A percentile compares a stretch with the other conserved stretches of the same genome.
Conservation (phyloP, 2,329 filamentous ascomycete species). For the Diplodia sapinea region DNA sequence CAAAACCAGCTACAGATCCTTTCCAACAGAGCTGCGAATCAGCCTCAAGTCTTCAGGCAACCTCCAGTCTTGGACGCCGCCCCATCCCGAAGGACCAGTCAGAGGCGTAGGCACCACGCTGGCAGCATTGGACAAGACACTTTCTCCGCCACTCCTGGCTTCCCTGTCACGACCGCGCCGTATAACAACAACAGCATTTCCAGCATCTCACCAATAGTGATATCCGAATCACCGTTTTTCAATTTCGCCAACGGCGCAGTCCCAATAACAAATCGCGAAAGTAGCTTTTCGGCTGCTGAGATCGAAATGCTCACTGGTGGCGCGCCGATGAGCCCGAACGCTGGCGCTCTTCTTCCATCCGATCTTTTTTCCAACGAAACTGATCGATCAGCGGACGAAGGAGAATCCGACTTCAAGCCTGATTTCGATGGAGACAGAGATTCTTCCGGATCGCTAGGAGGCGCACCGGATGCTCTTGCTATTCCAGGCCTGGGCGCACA, state of each 20-base stretch:
- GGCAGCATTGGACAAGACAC: conserved; percentile 38
- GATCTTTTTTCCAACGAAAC: conserved; percentile 69
- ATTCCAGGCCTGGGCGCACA: conserved; percentile 51
- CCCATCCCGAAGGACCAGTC: conserved; percentile 49
- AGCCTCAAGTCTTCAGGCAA: conserved; percentile 41
- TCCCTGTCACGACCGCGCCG: conserved; percentile 40
- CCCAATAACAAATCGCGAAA: conserved; percentile 38
- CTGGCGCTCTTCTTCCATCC: conserved; percentile 74
- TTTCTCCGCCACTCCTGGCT: conserved; percentile 48
- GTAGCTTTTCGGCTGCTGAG: conserved; percentile 61
- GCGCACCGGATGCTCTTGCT: conserved; percentile 42
- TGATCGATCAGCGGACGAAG: conserved; percentile 46
- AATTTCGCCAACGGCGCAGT: conserved; percentile 66
- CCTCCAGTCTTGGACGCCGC: conserved; percentile 40
- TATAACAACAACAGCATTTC: conserved; percentile 54
- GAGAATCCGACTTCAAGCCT: conserved; percentile 38
- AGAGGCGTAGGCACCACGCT: conserved; percentile 44
- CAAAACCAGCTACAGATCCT: conserved; percentile 50
- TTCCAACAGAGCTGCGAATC: conserved; percentile 47
- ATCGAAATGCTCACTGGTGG: conserved; percentile 65
- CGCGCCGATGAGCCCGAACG: conserved; percentile 78
- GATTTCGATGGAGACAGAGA: conserved; percentile 42
- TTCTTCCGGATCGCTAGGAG: conserved; percentile 37
- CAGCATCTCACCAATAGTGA: conserved; percentile 60
- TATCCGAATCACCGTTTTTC: conserved; percentile 57